Conservation (phyloP, 2,329 filamentous ascomycete species). For the Trichoderma sp. region DNA sequence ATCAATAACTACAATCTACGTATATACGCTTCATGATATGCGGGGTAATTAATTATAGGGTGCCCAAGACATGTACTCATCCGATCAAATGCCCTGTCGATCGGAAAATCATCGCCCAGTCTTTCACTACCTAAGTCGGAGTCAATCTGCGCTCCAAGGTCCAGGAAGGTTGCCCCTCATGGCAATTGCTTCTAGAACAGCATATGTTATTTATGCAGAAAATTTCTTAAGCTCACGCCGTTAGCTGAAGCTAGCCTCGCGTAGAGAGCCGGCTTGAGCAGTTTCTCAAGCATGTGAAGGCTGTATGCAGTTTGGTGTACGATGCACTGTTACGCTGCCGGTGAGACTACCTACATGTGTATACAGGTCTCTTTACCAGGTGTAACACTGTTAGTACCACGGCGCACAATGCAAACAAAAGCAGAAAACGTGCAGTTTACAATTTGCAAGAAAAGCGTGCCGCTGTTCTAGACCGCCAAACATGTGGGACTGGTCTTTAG, state of each 20-base stretch:
- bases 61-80: background rate
- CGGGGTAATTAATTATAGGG: background rate
- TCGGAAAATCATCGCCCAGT: background rate
- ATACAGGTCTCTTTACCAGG: background rate
- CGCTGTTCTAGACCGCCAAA: background rate
- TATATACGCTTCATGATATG: background rate
- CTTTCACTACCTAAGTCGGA: background rate
- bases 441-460: background rate
- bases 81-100: background rate
- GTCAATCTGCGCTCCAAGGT: background rate
- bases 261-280: background rate
- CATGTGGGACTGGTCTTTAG: background rate
- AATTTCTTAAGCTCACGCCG: background rate
- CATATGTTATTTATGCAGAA: background rate
- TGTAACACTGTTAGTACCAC: background rate
- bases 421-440: background rate
- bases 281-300: background rate
- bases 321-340: background rate
- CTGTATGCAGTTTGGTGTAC: background rate
- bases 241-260: background rate
- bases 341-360: background rate
- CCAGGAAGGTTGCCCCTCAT: background rate
- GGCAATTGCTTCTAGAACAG: background rate
- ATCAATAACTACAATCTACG: background rate
- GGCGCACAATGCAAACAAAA: background rate